Conservation (phyloP, 1,284 basidiomycete genomes). For the Psilocybe mexicana region DNA sequence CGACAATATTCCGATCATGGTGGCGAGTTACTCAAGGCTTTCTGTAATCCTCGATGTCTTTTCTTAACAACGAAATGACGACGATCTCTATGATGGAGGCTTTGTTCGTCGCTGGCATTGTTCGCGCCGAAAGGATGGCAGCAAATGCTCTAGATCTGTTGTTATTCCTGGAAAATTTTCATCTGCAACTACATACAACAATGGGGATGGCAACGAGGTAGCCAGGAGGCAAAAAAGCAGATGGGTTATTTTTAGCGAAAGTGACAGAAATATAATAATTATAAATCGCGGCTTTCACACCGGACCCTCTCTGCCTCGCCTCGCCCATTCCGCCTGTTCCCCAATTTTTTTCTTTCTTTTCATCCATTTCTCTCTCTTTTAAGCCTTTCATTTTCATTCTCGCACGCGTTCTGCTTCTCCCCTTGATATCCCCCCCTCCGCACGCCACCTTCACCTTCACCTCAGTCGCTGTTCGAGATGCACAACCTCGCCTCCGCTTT, state of each 20-base stretch:
- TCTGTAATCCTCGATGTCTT: not conserved
- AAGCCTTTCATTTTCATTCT: conserved; percentile 8
- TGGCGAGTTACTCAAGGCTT: not conserved
- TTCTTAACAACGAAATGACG: not conserved
- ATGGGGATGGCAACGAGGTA: not conserved
- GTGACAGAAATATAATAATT: not conserved
- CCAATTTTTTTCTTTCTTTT: conserved; percentile 5
- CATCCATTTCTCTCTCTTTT: conserved; percentile 10
- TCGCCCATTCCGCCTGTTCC: conserved; percentile 20
- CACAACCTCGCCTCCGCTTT: conserved; percentile 4
- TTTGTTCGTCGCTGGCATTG: too few relatives aligned
- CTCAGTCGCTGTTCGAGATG: conserved; percentile 3
- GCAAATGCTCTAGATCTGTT: not conserved
- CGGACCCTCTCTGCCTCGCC: conserved; percentile 10
- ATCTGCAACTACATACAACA: not conserved
- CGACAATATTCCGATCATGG: not conserved
- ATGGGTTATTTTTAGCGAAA: not conserved
- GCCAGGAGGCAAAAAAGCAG: not conserved
- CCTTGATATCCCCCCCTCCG: not conserved
- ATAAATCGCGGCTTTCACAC: not conserved
- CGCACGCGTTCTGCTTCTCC: not conserved
- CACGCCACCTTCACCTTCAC: not conserved
- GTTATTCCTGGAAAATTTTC: not conserved
- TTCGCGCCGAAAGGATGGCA: not conserved
- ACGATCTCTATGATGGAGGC: not conserved